Base-by-base conservation (phyloP, 805 yeast species). In the Metschnikowia lunata region DNA sequence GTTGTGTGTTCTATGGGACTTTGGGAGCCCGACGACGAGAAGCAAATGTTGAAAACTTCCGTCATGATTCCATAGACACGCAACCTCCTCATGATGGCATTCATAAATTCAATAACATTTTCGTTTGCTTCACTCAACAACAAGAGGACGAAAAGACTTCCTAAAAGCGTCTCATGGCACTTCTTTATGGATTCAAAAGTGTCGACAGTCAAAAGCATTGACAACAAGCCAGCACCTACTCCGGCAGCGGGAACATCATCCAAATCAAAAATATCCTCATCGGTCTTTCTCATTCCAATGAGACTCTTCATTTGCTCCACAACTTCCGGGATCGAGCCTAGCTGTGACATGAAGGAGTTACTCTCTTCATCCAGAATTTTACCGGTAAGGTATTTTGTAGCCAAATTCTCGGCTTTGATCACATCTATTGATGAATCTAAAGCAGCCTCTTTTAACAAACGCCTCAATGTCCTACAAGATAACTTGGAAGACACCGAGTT, bases 71-170 rank as follows among this genome's bases (percentile, higher is more conserved):
- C 40, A 45, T 67, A 69, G 9, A 53, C 55, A 11, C 54, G 50
- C 36, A 69, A 57, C 39, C 56, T 60, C 9, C 42, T 42, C 32
- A 63, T 42, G 0, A 66, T 52, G 35, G 50, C 40, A 37, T 63
- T 61, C 33, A 61, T 48, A 14, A 63, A 51, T 7, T 46, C 47
- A 9, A 64, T 41, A 12, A 63, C 53, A 13, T 54, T 55, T 2
- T 61, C 63, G 48, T 61, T 61, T 7, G 55, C 55, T 38, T 69
- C 73, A 47, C 70, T 63, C 3, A 64, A 44, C 23, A 68, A 51
- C 28, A 70, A 55, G 37, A 70, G 52, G 2, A 66, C 52, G 9
- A 61, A 46, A 39, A 70, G 54, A 30, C 53, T 55, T n/a, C 62
- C 41, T 37, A 70, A 54, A 12, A 66, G 50, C 6, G 47, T 46